Evolutionary conservation across 2,329 filamentous ascomycete genomes (phyloP).

Genomic region (Phaeoacremonium minimum): DNA sequence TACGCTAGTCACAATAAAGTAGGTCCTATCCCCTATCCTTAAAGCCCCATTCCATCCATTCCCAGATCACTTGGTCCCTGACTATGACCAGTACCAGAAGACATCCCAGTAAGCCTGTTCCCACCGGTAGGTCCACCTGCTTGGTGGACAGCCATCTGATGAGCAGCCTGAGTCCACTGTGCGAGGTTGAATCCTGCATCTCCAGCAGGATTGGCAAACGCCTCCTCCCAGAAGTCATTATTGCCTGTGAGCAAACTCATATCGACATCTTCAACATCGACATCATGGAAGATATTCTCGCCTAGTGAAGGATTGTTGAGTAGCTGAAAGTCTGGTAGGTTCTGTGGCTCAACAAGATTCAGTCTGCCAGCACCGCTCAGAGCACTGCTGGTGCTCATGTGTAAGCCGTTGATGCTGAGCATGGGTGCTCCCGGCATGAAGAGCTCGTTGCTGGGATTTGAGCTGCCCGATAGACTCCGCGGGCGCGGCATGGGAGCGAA

Average conservation of each 20-base stretch:
- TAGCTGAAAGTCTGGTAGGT: constrained; percentile 10
- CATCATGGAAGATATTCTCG: constrained; percentile 14
- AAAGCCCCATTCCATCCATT: too few species aligned
- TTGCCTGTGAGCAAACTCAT: constrained; percentile 20
- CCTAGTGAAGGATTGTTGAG: constrained; percentile 10
- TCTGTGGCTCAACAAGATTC: constrained; percentile 1
- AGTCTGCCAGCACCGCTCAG: constrained; percentile 1
- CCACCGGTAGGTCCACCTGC: too few species aligned
- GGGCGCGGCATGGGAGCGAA: neutral
- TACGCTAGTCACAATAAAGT: too few species aligned
- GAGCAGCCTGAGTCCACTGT: constrained; percentile 19
- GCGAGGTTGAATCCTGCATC: constrained; percentile 25
- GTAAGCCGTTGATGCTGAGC: neutral
- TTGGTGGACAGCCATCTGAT: too few species aligned
- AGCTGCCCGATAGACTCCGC: neutral
- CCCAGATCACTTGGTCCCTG: too few species aligned
- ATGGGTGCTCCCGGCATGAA: neutral
- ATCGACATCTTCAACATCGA: too few species aligned
- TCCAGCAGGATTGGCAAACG: constrained; percentile 28
- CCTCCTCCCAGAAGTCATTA: constrained; percentile 30
- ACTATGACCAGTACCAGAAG: too few species aligned
- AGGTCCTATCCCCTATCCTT: too few species aligned
- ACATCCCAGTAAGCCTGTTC: too few species aligned
- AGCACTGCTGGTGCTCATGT: neutral
- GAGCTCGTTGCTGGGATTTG: neutral